Conservation (phyloP, 495 filamentous ascomycete genomes). For the Talaromyces thailandensis region DNA sequence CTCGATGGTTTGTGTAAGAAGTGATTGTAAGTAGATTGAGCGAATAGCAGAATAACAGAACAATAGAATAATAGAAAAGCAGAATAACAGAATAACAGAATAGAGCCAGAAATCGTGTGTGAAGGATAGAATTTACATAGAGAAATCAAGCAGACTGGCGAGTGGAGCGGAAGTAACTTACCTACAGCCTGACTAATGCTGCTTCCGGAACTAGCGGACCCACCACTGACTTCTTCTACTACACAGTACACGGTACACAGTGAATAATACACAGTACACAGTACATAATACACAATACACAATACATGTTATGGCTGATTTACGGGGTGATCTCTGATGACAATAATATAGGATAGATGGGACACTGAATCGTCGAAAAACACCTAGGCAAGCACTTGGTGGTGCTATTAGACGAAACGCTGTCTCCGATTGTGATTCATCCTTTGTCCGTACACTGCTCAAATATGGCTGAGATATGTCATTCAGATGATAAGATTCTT, state of each 20-base stretch:
- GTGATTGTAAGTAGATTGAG: not conserved
- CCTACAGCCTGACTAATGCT: not conserved
- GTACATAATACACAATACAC: no score
- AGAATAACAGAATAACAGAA: not conserved
- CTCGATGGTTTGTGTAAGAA: not conserved
- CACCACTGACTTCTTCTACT: not conserved
- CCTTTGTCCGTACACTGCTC: not conserved
- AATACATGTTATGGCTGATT: no score
- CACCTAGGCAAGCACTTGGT: no score
- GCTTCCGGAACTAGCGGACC: not conserved
- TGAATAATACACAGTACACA: no score
- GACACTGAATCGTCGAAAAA: no score
- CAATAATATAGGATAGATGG: not conserved
- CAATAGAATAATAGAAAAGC: no score
- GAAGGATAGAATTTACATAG: not conserved
- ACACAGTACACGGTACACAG: no score
- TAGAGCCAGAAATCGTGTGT: not conserved
- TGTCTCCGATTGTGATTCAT: not conserved
- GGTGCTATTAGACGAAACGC: no score
- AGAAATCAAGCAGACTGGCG: not conserved
- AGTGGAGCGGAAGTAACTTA: not conserved
- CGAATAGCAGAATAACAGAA: constrained; percentile 2
- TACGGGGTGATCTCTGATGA: no score
- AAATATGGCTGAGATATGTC: not conserved
- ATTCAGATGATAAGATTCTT: not conserved